phyloP scores from a whole-genome alignment of 2,329 filamentous ascomycete genomes.

The Penicillium italicum region DNA sequence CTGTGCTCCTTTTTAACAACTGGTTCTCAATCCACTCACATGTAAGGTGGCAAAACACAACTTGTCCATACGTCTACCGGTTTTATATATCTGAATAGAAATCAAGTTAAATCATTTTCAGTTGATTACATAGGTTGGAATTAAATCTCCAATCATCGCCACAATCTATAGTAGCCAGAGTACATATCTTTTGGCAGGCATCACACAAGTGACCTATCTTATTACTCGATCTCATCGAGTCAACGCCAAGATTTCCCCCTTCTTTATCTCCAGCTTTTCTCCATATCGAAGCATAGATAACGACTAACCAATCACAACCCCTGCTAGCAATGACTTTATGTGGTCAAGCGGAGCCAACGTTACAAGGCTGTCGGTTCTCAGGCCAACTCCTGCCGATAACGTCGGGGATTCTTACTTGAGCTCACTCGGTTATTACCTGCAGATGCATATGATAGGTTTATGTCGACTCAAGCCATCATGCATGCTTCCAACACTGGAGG shows the following conservation, averaged over 20 bases:
- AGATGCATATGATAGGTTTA: constrained; percentile 14
- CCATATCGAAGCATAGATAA: constrained; percentile 25
- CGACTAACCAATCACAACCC: constrained; percentile 11
- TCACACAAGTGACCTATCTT: background rate
- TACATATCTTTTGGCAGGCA: too few species aligned
- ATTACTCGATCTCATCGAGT: constrained; percentile 40
- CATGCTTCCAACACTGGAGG: background rate
- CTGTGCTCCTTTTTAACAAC: background rate
- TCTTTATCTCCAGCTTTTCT: constrained; percentile 10
- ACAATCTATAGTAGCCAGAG: too few species aligned
- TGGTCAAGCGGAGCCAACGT: background rate
- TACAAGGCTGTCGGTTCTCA: background rate
- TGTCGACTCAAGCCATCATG: background rate
- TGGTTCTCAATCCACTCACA: background rate
- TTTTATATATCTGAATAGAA: background rate
- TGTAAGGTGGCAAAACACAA: background rate
- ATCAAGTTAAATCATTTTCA: background rate
- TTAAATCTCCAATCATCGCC: background rate
- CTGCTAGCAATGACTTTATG: background rate
- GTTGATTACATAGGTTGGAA: background rate
- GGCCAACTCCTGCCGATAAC: constrained; percentile 23
- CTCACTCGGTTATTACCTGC: constrained; percentile 14
- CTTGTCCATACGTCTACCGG: background rate
- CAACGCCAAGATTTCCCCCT: constrained; percentile 13
- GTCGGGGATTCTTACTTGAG: constrained; percentile 23